phyloP scores from a whole-genome alignment of 768 basidiomycete genomes.

The Leccinum boreale region DNA sequence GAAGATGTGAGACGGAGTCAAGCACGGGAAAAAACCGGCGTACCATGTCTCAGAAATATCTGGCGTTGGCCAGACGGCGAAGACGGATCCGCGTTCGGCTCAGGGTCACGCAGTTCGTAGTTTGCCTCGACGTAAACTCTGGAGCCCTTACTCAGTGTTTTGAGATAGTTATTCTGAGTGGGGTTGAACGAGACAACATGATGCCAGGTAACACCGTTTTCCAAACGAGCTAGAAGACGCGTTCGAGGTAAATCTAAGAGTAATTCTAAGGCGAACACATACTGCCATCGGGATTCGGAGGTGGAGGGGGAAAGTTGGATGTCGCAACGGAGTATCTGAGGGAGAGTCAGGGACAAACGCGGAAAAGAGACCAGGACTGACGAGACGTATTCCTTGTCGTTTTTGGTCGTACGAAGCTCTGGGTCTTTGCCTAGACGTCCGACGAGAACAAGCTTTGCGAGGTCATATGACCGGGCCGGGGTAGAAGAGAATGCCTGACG shows the following conservation, averaged over 20 bases:
- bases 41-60: constrained; percentile 80
- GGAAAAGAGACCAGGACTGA: constrained; percentile 34
- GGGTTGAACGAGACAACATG: constrained; percentile 71
- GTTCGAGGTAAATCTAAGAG: background rate
- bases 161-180: constrained; percentile 57
- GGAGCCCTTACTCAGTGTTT: constrained; percentile 62
- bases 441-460: constrained; percentile 75
- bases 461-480: constrained; percentile 49
- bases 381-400: constrained; percentile 76
- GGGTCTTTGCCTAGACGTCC: constrained; percentile 73
- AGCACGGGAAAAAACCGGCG: constrained; percentile 9
- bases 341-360: background rate
- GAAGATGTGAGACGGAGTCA: constrained; percentile 4
- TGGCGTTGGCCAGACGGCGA: constrained; percentile 75
- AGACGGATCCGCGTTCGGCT: constrained; percentile 58
- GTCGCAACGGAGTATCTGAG: constrained; percentile 78
- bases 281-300: constrained; percentile 62
- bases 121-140: constrained; percentile 80
- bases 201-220: constrained; percentile 68
- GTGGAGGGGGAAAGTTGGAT: constrained; percentile 53
- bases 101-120: constrained; percentile 74
- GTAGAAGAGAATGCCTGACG: constrained; percentile 65
- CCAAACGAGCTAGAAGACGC: constrained; percentile 45
- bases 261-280: constrained; percentile 21
- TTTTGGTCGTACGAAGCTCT: constrained; percentile 63